phyloP scores from a whole-genome alignment of 31 red algal species.

The Porphyra umbilicalis region DNA sequence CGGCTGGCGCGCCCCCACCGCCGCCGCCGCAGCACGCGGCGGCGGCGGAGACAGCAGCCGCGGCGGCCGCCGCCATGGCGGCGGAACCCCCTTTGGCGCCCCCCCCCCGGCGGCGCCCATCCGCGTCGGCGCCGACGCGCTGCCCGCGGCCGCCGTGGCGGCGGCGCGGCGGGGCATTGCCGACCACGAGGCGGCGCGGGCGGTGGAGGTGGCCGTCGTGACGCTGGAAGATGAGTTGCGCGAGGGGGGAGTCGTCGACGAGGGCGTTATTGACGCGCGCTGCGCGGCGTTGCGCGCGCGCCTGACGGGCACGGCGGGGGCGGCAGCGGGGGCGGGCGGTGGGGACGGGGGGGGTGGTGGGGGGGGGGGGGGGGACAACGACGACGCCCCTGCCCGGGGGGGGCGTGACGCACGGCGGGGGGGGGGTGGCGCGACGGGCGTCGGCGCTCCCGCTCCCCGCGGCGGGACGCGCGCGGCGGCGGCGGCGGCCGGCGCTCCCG shows the following conservation, averaged over 20 bases:
- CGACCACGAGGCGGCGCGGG: constrained; percentile 30
- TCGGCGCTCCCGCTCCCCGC: too few relatives aligned
- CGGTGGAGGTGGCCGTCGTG: constrained; percentile 50
- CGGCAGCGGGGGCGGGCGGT: too few relatives aligned
- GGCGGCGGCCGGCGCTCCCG: not conserved
- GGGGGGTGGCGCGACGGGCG: too few relatives aligned
- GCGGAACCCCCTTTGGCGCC: too few relatives aligned
- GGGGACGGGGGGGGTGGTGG: not conserved
- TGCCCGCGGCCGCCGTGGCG: not conserved
- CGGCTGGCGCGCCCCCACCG: not conserved
- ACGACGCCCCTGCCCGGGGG: too few relatives aligned
- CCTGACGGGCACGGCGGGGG: not conserved
- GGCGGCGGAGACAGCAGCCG: too few relatives aligned
- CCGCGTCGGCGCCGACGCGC: not conserved
- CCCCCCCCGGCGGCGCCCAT: not conserved
- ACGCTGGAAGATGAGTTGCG: constrained; percentile 34
- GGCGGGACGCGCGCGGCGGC: too few relatives aligned
- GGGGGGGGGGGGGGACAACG: too few relatives aligned
- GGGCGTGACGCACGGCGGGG: too few relatives aligned
- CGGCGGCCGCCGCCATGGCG: too few relatives aligned
- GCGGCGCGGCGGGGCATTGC: constrained; percentile 4
- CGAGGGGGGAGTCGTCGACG: constrained; percentile 13
- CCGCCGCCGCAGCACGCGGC: not conserved
- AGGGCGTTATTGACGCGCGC: not conserved
- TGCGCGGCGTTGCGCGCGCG: not conserved